Percentiles rank a stretch among this genome's conserved stretches.
phyloP scores from a whole-genome alignment of 75 land plant species.

The Cryptomeria japonica region DNA sequence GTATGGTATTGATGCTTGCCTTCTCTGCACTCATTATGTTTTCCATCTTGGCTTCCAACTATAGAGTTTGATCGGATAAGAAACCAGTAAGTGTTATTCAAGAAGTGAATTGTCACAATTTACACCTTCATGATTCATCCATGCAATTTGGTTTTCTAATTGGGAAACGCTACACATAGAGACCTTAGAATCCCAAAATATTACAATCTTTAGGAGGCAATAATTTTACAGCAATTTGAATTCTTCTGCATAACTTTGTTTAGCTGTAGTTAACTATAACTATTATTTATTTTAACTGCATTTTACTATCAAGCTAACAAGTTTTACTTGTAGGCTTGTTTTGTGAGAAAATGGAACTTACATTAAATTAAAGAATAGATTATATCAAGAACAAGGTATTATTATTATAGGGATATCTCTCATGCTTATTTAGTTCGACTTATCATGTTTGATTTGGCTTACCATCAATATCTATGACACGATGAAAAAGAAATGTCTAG shows the following conservation, averaged over 20 bases:
- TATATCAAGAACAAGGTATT: neutral
- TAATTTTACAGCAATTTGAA: neutral
- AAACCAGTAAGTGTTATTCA: neutral
- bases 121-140: neutral
- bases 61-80: neutral
- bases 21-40: neutral
- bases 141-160: neutral
- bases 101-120: neutral
- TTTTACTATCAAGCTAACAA: neutral
- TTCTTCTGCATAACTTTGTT: neutral
- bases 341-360: neutral
- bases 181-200: neutral
- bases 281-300: neutral
- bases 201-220: neutral
- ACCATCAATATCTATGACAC: neutral
- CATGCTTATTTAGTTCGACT: neutral
- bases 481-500: neutral
- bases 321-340: neutral
- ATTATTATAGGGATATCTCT: neutral
- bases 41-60: neutral
- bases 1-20: constrained; percentile 48
- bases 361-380: neutral
- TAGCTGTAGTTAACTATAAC: neutral
- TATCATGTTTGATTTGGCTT: neutral
- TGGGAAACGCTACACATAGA: neutral